These are phyloP conservation scores for Botrytis fabae DNA, from an alignment of 2,329 filamentous ascomycete genomes.

Conservation along the genomic window DNA sequence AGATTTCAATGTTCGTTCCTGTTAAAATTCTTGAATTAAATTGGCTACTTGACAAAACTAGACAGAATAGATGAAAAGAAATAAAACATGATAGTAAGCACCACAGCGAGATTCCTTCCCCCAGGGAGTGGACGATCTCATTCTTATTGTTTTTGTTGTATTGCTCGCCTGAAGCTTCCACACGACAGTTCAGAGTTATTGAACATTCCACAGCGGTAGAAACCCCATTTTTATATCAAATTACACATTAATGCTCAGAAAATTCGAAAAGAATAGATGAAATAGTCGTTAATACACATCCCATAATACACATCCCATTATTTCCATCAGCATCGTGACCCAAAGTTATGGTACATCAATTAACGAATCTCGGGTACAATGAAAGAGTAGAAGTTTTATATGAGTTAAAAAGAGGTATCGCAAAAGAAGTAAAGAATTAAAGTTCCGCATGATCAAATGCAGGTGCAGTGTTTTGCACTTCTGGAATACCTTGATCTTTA, in stretches of 20 bases:
- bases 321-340: conserved; percentile 11
- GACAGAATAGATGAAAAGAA: background rate
- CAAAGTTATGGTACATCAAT: conserved; percentile 5
- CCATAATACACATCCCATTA: conserved; percentile 13
- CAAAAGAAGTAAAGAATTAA: conserved; percentile 23
- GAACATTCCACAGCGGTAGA: background rate
- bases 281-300: conserved; percentile 5
- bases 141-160: background rate
- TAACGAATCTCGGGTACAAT: conserved; percentile 22
- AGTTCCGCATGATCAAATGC: conserved; percentile 37
- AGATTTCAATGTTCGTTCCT: background rate
- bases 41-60: background rate
- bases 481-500: conserved; percentile 29
- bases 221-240: background rate
- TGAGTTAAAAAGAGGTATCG: background rate
- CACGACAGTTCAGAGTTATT: background rate
- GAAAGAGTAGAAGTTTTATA: conserved; percentile 13
- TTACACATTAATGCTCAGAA: background rate
- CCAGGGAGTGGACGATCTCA: background rate
- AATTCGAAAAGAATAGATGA: background rate
- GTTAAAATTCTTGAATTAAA: background rate
- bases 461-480: conserved; percentile 35
- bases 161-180: background rate
- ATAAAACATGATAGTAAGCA: no score
- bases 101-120: no score